phyloP scores from a whole-genome alignment of 768 basidiomycete species.

The Cystofilobasidium capitatum region DNA sequence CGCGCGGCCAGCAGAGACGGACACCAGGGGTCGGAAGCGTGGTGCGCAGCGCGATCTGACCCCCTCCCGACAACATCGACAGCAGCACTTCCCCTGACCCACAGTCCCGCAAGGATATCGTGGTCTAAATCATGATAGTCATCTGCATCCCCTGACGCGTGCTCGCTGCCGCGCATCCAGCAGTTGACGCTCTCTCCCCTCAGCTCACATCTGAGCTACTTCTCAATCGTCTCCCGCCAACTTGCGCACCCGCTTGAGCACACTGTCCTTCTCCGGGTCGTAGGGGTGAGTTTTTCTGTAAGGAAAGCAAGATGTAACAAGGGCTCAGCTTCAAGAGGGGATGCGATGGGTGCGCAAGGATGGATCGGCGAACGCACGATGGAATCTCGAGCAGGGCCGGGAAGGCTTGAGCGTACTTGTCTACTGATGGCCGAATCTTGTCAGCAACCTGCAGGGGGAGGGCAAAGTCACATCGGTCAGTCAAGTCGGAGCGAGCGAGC shows the following conservation, averaged over 20 bases:
- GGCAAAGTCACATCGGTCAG: not conserved
- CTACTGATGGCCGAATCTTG: constrained; percentile 88
- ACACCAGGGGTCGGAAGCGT: no score
- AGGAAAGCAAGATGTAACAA: constrained; percentile 1
- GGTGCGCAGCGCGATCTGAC: no score
- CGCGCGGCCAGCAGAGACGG: no score
- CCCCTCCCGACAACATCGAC: no score
- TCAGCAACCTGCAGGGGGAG: constrained; percentile 73
- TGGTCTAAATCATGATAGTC: no score
- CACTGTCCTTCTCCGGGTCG: constrained; percentile 89
- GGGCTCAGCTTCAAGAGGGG: not conserved
- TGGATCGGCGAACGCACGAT: constrained; percentile 53
- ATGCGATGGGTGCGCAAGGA: not conserved
- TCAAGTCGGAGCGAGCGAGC: not conserved
- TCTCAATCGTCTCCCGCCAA: constrained; percentile 63
- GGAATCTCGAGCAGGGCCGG: constrained; percentile 96
- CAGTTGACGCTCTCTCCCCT: no score
- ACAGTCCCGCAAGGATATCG: no score
- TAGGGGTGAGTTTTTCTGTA: constrained; percentile 25
- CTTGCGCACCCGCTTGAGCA: constrained; percentile 93
- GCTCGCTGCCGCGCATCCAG: no score
- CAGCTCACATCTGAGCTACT: not conserved
- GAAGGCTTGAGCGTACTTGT: constrained; percentile 90
- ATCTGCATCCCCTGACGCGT: no score
- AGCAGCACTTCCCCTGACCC: no score